Percentiles rank a stretch among this genome's conserved stretches.
These are phyloP conservation scores for Emergomyces africanus DNA, from an alignment of 2,329 filamentous ascomycete species.

Conservation along the genomic window DNA sequence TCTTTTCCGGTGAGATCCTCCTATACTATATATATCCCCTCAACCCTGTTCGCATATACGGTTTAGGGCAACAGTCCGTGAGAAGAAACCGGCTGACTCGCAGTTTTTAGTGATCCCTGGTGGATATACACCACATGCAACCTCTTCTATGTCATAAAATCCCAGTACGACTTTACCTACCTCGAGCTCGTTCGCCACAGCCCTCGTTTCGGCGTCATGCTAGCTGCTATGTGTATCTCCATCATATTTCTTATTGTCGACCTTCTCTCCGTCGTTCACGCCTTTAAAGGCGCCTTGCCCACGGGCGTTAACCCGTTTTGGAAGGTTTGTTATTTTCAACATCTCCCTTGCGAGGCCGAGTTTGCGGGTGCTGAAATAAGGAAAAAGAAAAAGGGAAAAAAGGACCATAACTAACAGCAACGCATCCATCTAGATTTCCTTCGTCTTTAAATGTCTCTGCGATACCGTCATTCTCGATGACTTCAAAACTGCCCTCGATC, in stretches of 20 bases:
- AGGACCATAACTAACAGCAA: neutral
- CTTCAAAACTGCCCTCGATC: slow-evolving; percentile 48
- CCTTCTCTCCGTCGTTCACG: slow-evolving; percentile 45
- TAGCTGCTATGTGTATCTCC: slow-evolving; percentile 47
- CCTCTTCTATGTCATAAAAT: slow-evolving; percentile 51
- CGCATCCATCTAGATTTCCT: slow-evolving; percentile 29
- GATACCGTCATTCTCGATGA: slow-evolving; percentile 56
- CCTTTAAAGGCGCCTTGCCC: slow-evolving; percentile 27
- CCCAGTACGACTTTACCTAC: slow-evolving; percentile 46
- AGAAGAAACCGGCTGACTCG: neutral
- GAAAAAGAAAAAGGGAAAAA: neutral
- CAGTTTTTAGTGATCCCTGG: slow-evolving; percentile 45
- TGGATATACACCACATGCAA: slow-evolving; percentile 51
- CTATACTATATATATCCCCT: neutral
- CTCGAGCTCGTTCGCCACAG: slow-evolving; percentile 47
- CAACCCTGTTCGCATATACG: neutral
- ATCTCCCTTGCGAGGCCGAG: neutral
- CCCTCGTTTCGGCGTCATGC: slow-evolving; percentile 51
- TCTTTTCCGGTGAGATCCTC: slow-evolving; percentile 37
- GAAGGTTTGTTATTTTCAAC: slow-evolving; percentile 27
- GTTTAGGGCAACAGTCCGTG: neutral
- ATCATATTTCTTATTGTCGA: slow-evolving; percentile 51
- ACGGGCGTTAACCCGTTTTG: slow-evolving; percentile 55
- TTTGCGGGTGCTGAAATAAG: neutral
- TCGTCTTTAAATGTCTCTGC: slow-evolving; percentile 55